Percentiles rank a stretch among this genome's conserved stretches.
These are phyloP conservation scores for Jamesozyma hellenica DNA, from an alignment of 805 yeast species.

Conservation along the genomic window DNA sequence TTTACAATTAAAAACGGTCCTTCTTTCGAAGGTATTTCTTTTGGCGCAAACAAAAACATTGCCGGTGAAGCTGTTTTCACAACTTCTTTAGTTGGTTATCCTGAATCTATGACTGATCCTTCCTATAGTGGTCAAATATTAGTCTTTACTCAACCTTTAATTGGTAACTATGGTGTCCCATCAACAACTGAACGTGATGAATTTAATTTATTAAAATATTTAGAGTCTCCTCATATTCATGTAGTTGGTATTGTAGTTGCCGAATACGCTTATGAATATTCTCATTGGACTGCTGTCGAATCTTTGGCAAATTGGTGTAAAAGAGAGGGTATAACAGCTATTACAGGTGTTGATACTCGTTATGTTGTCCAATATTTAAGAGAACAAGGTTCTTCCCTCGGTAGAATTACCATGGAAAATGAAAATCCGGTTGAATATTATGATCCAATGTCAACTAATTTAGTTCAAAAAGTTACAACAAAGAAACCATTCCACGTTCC, in stretches of 20 bases:
- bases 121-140: slow-evolving; percentile 94
- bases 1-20: slow-evolving; percentile 89
- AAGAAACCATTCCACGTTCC: slow-evolving; percentile 88
- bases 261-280: slow-evolving; percentile 87
- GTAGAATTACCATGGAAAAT: slow-evolving; percentile 70
- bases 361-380: slow-evolving; percentile 84
- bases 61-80: slow-evolving; percentile 98
- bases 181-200: slow-evolving; percentile 71
- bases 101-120: slow-evolving; percentile 98
- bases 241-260: slow-evolving; percentile 95
- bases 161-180: slow-evolving; percentile 98
- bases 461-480: slow-evolving; percentile 90
- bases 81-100: slow-evolving; percentile 95
- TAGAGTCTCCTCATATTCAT: slow-evolving; percentile 86
- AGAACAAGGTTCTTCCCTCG: slow-evolving; percentile 92
- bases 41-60: slow-evolving; percentile 87
- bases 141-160: slow-evolving; percentile 92
- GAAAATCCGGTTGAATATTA: slow-evolving; percentile 44
- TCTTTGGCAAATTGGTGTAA: slow-evolving; percentile 92
- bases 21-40: slow-evolving; percentile 82
- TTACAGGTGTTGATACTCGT: slow-evolving; percentile 96
- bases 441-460: slow-evolving; percentile 82
- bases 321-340: slow-evolving; percentile 91
- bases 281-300: slow-evolving; percentile 99
- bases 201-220: slow-evolving; percentile 74